Conservation (phyloP, 768 basidiomycete species). For the Naganishia antarctica region DNA sequence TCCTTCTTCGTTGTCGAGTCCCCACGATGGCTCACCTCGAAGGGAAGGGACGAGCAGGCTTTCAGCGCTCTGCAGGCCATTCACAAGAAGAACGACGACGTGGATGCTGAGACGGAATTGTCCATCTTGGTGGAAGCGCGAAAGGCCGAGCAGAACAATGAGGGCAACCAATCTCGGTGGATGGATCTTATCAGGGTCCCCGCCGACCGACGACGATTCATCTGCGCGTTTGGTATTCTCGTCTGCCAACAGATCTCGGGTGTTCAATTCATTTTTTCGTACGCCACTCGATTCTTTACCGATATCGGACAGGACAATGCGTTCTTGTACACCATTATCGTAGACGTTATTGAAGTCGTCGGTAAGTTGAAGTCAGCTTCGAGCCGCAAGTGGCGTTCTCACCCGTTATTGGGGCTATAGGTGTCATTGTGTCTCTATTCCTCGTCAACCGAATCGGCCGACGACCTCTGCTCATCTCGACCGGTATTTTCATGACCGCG, state of each 20-base stretch:
- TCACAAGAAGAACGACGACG: conserved; percentile 37
- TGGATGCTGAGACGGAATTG: conserved; percentile 40
- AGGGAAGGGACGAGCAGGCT: conserved; percentile 44
- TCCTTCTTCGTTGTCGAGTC: conserved; percentile 44
- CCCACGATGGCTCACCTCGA: conserved; percentile 45
- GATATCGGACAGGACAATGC: conserved; percentile 40
- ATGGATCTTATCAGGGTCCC: conserved; percentile 37
- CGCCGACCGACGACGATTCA: conserved; percentile 43
- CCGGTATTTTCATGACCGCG: conserved; percentile 45
- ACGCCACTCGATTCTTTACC: conserved; percentile 38
- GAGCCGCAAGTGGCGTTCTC: too few relatives aligned
- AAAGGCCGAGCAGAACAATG: conserved; percentile 37
- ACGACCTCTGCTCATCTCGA: conserved; percentile 41
- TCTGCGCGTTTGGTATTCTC: conserved; percentile 47
- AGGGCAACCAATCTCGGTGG: conserved; percentile 39
- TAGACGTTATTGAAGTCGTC: conserved; percentile 41
- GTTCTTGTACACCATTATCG: conserved; percentile 43
- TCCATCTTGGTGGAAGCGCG: conserved; percentile 41
- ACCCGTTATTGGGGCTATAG: neutral
- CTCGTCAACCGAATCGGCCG: conserved; percentile 45
- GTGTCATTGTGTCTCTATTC: conserved; percentile 42
- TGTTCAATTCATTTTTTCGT: conserved; percentile 48
- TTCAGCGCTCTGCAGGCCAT: conserved; percentile 37
- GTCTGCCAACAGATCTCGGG: conserved; percentile 47
- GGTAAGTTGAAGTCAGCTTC: too few relatives aligned